phyloP scores from a whole-genome alignment of 2,329 filamentous ascomycete genomes.

The Xylaria sp. region DNA sequence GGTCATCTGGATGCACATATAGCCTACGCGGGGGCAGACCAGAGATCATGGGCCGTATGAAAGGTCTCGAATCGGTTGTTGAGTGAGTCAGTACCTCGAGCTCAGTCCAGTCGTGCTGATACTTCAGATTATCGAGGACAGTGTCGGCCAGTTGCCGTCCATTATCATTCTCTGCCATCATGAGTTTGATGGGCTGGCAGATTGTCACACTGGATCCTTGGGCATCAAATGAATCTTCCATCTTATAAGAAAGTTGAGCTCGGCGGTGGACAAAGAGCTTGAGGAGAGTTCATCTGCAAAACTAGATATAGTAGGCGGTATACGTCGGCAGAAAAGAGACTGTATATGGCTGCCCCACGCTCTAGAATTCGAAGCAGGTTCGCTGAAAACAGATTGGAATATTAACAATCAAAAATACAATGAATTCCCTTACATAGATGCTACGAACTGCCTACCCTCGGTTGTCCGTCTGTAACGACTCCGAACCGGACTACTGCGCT shows the following conservation, averaged over 20 bases:
- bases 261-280: background rate
- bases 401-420: too few species aligned
- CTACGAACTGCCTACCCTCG: too few species aligned
- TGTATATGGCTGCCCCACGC: background rate
- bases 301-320: slow-evolving; percentile 1
- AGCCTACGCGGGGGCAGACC: slow-evolving; percentile 75
- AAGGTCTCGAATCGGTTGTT: slow-evolving; percentile 43
- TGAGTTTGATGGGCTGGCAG: slow-evolving; percentile 1
- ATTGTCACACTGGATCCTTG: background rate
- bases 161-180: slow-evolving; percentile 35
- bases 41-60: slow-evolving; percentile 69
- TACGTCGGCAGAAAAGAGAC: background rate
- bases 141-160: slow-evolving; percentile 57
- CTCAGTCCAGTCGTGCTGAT: slow-evolving; percentile 77
- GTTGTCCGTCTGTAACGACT: too few species aligned
- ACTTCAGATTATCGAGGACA: slow-evolving; percentile 72
- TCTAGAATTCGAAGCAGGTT: too few species aligned
- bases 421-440: too few species aligned
- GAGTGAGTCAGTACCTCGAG: slow-evolving; percentile 59
- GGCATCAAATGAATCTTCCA: too few species aligned
- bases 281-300: background rate
- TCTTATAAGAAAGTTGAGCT: background rate
- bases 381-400: too few species aligned
- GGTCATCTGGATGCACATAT: slow-evolving; percentile 83
- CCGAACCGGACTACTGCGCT: too few species aligned